Percentiles rank a stretch among this genome's conserved stretches.
Conservation (phyloP, 1,139 yeast genomes). For the Candida glucosophila region DNA sequence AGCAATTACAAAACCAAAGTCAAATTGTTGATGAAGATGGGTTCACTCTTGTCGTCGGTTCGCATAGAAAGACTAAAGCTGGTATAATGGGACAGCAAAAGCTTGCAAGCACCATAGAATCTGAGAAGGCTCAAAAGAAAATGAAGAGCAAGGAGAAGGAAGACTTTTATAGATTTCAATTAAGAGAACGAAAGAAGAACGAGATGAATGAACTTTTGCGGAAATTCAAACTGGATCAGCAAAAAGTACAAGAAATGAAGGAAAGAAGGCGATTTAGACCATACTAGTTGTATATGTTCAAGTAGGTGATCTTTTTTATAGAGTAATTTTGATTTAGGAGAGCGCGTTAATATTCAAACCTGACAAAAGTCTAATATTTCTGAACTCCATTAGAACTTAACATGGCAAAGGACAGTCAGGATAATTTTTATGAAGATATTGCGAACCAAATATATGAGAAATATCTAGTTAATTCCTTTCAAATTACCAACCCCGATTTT, state of each 20-base stretch:
- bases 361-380: background rate
- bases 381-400: background rate
- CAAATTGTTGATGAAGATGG: slow-evolving; percentile 85
- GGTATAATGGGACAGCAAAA: slow-evolving; percentile 54
- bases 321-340: background rate
- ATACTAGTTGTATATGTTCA: slow-evolving; percentile 2
- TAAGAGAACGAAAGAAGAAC: slow-evolving; percentile 84
- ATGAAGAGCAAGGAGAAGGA: slow-evolving; percentile 73
- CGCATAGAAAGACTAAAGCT: slow-evolving; percentile 72
- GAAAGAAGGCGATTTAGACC: slow-evolving; percentile 83
- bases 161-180: slow-evolving; percentile 94
- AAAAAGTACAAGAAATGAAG: slow-evolving; percentile 66
- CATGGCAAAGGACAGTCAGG: slow-evolving; percentile 1
- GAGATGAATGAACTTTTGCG: slow-evolving; percentile 81
- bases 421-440: slow-evolving; percentile 3
- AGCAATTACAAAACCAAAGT: slow-evolving; percentile 46
- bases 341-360: background rate
- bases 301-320: background rate
- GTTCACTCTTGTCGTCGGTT: slow-evolving; percentile 81
- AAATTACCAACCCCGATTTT: slow-evolving; percentile 25
- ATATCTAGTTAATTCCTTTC: slow-evolving; percentile 13
- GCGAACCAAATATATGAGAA: slow-evolving; percentile 9
- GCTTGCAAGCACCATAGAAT: slow-evolving; percentile 33
- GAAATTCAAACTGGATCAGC: slow-evolving; percentile 88
- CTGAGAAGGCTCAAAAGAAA: slow-evolving; percentile 40